Base-by-base conservation (phyloP, 2,329 filamentous ascomycete genomes). In the Pseudogymnoascus verrucosus region DNA sequence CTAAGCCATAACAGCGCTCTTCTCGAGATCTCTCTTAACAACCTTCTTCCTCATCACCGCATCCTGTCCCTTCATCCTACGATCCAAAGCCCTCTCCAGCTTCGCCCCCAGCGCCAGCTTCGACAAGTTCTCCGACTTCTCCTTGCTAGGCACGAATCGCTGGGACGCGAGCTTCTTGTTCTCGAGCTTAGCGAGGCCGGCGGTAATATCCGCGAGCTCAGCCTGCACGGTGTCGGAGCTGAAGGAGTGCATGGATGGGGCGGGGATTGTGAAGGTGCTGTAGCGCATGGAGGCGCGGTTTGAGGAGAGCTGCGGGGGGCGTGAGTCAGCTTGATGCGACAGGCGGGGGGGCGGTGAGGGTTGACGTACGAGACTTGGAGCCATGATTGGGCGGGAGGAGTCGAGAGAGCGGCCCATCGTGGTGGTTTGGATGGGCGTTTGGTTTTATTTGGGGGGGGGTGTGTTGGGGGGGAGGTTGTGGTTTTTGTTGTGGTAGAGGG, bases 41-140 rank as follows among this genome's bases (percentile, higher is more conserved):
- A 44, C 23, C 26, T 63, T 54, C 60, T 63, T 67, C n/a, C 40
- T 51, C 75, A 88, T 86, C 71, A 86, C 82, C 47, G 88, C 88
- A 74, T 91, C 88, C 74, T 91, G 88, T 60, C 85, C 77, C 8
- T 82, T 85, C 87, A 90, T 89, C 71, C 88, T 79, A 68, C 88
- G 78, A 63, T 83, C 82, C 31, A 91, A 78, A 2, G 88, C 88
- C 64, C 88, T 81, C 73, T 90, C 88, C 61, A 90, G 78, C 76
- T 90, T 90, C n/a, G 88, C 88, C 36, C 88, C 86, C 61, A 91
- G 78, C 14, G 88, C 88, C 68, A 90, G 77, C 75, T 89, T 89
- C 77, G 82, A 85, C 74, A 90, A 77, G 71, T 86, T 83, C 68
- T 89, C 87, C 16, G 79, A 82, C 78, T 90, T 89, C 76, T 89